phyloP scores from a whole-genome alignment of 371 early-diverging fungal genomes.

The Massospora cicadina region DNA sequence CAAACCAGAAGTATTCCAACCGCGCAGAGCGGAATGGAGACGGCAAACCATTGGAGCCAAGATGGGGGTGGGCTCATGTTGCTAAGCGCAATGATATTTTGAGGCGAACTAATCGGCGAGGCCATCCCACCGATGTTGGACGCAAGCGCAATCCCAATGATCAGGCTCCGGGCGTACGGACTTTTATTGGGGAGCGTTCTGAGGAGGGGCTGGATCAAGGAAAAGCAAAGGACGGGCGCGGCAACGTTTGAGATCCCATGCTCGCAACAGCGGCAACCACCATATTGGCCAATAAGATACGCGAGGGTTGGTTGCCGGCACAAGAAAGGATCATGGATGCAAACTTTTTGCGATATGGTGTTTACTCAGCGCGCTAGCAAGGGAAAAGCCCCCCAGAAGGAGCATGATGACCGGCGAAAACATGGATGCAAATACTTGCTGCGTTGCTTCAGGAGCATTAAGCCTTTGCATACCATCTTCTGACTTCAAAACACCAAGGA shows the following conservation, averaged over 20 bases:
- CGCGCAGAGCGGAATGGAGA: conserved; percentile 55
- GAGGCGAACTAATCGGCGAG: conserved; percentile 93
- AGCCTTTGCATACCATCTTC: conserved; percentile 26
- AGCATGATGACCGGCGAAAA: conserved; percentile 91
- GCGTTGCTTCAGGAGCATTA: conserved; percentile 57
- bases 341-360: conserved; percentile 81
- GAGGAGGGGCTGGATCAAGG: conserved; percentile 74
- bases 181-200: conserved; percentile 48
- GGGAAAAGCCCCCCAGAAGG: conserved; percentile 84
- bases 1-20: conserved; percentile 57
- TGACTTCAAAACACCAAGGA: conserved; percentile 59
- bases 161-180: conserved; percentile 62
- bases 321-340: conserved; percentile 75
- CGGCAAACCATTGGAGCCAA: conserved; percentile 71
- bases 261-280: conserved; percentile 82
- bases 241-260: conserved; percentile 97
- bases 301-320: conserved; percentile 68
- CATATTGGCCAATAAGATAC: conserved; percentile 82
- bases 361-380: conserved; percentile 83
- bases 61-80: conserved; percentile 71
- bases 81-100: conserved; percentile 74
- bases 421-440: conserved; percentile 74
- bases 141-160: conserved; percentile 87
- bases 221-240: conserved; percentile 92
- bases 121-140: conserved; percentile 94